Evolutionary conservation across 2,329 filamentous ascomycete species (phyloP).

Genomic region (Talaromyces sp.): DNA sequence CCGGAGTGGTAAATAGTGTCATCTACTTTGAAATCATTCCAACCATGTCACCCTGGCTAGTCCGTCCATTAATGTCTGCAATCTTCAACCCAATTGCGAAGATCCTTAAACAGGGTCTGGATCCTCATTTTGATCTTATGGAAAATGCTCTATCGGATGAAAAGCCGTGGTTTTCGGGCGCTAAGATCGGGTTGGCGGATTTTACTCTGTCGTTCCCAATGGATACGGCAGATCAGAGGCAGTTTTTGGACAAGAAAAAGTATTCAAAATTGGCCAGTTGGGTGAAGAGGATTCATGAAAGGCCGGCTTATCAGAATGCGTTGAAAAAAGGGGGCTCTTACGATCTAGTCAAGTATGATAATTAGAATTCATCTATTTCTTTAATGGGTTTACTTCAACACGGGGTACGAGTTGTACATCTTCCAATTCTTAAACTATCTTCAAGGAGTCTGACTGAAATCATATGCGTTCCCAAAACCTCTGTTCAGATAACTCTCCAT

Average conservation of each 20-base stretch:
- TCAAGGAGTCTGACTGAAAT: not conserved
- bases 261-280: conserved; percentile 33
- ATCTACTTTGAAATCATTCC: conserved; percentile 25
- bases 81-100: conserved; percentile 24
- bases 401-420: not conserved
- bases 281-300: conserved; percentile 28
- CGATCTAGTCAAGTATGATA: conserved; percentile 23
- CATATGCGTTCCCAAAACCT: not conserved
- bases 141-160: conserved; percentile 26
- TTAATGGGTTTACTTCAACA: not conserved
- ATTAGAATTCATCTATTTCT: not conserved
- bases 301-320: conserved; percentile 31
- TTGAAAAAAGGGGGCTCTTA: conserved; percentile 33
- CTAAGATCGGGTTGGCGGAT: conserved; percentile 32
- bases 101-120: conserved; percentile 22
- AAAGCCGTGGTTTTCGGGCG: conserved; percentile 31
- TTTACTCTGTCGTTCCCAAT: conserved; percentile 35
- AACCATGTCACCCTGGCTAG: conserved; percentile 20
- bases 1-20: conserved; percentile 18
- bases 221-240: conserved; percentile 30
- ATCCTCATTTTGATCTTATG: conserved; percentile 23
- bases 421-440: not conserved
- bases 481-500: conserved; percentile 48
- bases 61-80: conserved; percentile 21
- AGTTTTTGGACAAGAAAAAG: conserved; percentile 30